phyloP scores from a whole-genome alignment of 2,329 filamentous ascomycete species.

The Alternaria metachromatica region DNA sequence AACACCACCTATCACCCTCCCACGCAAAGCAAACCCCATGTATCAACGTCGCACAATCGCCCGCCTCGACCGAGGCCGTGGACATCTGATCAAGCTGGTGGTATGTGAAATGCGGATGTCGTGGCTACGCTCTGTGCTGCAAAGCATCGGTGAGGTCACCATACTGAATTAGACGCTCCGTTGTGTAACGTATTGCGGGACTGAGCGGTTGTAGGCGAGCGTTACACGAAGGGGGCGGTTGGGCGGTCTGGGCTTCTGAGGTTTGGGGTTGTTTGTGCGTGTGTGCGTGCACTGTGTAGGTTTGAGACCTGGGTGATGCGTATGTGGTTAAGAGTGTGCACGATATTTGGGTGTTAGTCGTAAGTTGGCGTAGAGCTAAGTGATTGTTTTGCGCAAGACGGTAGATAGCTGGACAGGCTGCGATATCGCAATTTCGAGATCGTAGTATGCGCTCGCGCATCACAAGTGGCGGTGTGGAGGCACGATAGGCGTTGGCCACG shows the following conservation, averaged over 20 bases:
- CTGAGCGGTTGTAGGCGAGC: conserved; percentile 9
- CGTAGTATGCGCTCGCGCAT: background rate
- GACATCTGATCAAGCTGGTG: background rate
- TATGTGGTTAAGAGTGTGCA: too few species aligned
- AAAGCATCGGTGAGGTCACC: background rate
- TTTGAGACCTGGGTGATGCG: background rate
- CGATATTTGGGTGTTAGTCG: background rate
- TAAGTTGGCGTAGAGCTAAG: background rate
- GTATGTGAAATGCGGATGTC: background rate
- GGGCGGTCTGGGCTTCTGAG: background rate
- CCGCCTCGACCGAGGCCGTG: background rate
- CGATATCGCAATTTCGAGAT: conserved; percentile 7
- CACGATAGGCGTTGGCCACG: conserved; percentile 20
- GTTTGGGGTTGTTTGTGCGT: background rate
- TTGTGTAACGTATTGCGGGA: background rate
- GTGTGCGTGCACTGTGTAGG: background rate
- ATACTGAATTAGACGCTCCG: background rate
- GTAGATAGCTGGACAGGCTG: background rate
- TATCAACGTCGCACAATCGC: background rate
- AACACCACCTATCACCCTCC: background rate
- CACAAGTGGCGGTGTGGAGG: conserved; percentile 25
- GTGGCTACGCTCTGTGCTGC: background rate
- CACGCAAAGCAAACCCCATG: background rate
- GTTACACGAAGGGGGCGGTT: conserved; percentile 11
- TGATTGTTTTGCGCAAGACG: background rate